Percentiles rank a stretch among this genome's conserved stretches.
Conservation (phyloP, 805 yeast genomes). For the Suhomyces vadensis region DNA sequence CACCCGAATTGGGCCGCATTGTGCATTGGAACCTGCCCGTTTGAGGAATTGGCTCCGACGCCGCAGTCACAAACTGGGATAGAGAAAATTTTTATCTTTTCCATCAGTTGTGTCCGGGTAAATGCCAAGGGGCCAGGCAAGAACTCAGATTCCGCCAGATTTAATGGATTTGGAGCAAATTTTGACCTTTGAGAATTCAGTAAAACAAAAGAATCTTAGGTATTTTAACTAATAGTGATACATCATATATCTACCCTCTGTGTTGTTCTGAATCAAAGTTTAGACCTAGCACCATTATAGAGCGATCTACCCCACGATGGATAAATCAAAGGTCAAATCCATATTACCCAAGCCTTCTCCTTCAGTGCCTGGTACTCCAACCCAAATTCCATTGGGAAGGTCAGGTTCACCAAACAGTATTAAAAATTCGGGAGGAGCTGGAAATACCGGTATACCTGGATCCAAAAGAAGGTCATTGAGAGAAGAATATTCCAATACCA, state of each 20-base stretch:
- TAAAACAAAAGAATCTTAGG: too few species aligned
- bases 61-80: neutral
- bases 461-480: conserved; percentile 18
- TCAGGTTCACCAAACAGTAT: neutral
- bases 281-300: neutral
- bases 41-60: too few species aligned
- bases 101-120: conserved; percentile 22
- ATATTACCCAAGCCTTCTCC: conserved; percentile 45
- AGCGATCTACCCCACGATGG: conserved; percentile 24
- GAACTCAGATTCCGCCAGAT: neutral
- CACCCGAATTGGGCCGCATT: too few species aligned
- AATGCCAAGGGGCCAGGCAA: conserved; percentile 10
- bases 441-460: conserved; percentile 1
- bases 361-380: conserved; percentile 16
- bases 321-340: conserved; percentile 41
- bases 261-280: neutral
- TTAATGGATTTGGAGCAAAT: neutral
- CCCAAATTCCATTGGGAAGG: conserved; percentile 1
- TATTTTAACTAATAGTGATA: too few species aligned
- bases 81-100: conserved; percentile 30
- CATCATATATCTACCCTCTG: neutral
- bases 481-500: conserved; percentile 8
- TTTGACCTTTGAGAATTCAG: too few species aligned
- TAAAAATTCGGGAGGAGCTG: neutral
- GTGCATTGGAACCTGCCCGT: too few species aligned